These are phyloP conservation scores for Diutina neorugosa DNA, from an alignment of 1,139 yeast genomes.

Conservation along the genomic window DNA sequence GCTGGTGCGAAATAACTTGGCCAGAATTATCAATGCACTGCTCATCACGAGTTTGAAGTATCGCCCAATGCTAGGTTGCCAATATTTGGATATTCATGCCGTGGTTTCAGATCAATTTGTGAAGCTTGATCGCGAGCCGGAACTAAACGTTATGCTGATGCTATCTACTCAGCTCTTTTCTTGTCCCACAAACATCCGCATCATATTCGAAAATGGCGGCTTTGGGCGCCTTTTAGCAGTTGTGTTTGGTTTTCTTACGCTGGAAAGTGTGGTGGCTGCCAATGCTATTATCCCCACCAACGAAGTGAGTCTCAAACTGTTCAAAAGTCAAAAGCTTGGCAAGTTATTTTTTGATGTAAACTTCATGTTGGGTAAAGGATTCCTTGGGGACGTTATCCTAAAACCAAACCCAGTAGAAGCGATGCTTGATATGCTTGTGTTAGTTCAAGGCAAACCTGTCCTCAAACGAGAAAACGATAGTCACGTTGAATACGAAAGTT, in stretches of 20 bases:
- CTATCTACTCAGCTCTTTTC: constrained; percentile 83
- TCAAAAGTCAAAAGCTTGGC: constrained; percentile 70
- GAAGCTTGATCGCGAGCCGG: constrained; percentile 71
- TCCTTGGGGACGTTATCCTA: constrained; percentile 30
- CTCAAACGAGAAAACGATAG: constrained; percentile 63
- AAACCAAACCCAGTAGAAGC: constrained; percentile 28
- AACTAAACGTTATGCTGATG: constrained; percentile 59
- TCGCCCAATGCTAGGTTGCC: constrained; percentile 54
- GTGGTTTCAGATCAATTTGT: constrained; percentile 64
- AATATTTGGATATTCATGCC: constrained; percentile 77
- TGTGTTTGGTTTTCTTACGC: constrained; percentile 52
- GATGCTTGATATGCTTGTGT: constrained; percentile 50
- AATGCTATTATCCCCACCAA: constrained; percentile 16
- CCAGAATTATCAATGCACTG: constrained; percentile 59
- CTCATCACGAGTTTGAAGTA: constrained; percentile 54
- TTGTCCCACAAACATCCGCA: constrained; percentile 66
- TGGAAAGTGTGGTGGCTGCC: constrained; percentile 15
- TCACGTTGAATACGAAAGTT: constrained; percentile 87
- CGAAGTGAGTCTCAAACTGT: constrained; percentile 31
- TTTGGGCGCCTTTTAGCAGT: constrained; percentile 55
- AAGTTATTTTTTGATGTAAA: constrained; percentile 80
- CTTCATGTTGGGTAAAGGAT: constrained; percentile 61
- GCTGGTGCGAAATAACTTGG: constrained; percentile 43
- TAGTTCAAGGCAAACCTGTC: constrained; percentile 76
- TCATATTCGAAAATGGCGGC: constrained; percentile 60